Evolutionary conservation across 179 eudicot species (phyloP), one percentile per base, ranked within the genome.

Genomic region (Silene noctiflora): DNA sequence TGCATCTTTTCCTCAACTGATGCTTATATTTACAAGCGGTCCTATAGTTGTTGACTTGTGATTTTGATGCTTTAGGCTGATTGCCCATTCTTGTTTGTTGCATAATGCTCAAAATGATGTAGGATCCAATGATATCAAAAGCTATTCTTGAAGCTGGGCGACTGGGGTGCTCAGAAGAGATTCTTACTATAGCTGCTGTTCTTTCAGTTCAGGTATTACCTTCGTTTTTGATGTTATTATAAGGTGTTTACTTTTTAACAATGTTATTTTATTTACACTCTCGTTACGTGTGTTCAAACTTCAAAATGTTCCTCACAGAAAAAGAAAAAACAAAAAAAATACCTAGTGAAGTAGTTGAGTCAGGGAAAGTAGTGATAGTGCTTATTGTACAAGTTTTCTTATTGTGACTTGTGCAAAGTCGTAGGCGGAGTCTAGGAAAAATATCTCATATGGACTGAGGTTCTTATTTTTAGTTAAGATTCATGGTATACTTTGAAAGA

Each of bases 121-220:
- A 95, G 99, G 99, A 91, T 72, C 95, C 99, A 24, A 91, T 95
- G 97, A 83, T 95, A 72, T 89, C 99, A 58, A 95, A 93, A 80
- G 92, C 84, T 87, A 89, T 95, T 71, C 85, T 95, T 80, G 97
- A 90, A 69, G 91, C 99, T 69, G 84, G 83, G 58, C 85, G 89
- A 66, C 81, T 87, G 61, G 95, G 95, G 63, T 95, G 99, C 81
- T 89, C 99, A 31, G 97, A 95, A 78, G 99, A 95, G 86, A 86
- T 88, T 75, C 87, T 95, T 76, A 95, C 99, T 62, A 84, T 95
- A 74, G 94, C 97, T 79, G 91, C 99, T 73, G 78, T 84, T 77
- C 93, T 95, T 73, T 95, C 99, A 70, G 77, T 93, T 70, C 99
- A 95, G 98, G 99, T 93, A 64, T 59, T n/a, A 53, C 60, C 31